phyloP scores from a whole-genome alignment of 1,139 yeast species.

The Kurtzmaniella quercitrusa region DNA sequence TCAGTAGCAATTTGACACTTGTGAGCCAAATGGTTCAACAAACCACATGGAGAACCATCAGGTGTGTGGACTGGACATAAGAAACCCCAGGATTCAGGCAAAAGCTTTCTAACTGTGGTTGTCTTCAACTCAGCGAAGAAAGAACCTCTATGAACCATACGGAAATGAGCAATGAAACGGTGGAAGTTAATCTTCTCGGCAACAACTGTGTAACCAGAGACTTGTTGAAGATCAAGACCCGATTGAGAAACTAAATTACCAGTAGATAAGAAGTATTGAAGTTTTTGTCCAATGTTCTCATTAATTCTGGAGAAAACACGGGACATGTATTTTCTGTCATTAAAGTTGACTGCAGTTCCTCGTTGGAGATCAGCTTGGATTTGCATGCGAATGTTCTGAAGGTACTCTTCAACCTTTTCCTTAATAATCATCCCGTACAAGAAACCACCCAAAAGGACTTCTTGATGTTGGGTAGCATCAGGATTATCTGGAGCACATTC shows the following conservation, averaged over 20 bases:
- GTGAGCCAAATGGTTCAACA: conserved; percentile 93
- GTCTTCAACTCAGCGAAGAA: conserved; percentile 98
- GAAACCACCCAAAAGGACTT: conserved; percentile 92
- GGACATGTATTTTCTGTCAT: conserved; percentile 76
- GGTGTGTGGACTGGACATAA: conserved; percentile 99
- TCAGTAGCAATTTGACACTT: conserved; percentile 84
- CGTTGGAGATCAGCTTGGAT: conserved; percentile 78
- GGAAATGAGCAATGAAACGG: conserved; percentile 92
- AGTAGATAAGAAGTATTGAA: conserved; percentile 91
- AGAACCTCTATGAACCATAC: conserved; percentile 99
- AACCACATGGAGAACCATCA: conserved; percentile 99
- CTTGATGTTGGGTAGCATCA: conserved; percentile 99
- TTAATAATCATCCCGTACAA: conserved; percentile 94
- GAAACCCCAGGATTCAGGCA: conserved; percentile 99
- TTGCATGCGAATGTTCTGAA: conserved; percentile 68
- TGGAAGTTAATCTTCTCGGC: conserved; percentile 97
- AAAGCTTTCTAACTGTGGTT: conserved; percentile 90
- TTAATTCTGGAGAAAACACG: conserved; percentile 77
- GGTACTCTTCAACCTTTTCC: conserved; percentile 92
- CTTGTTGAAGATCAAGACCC: conserved; percentile 97
- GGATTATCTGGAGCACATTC: conserved; percentile 98
- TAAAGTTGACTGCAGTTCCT: conserved; percentile 78
- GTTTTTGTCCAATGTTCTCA: conserved; percentile 91
- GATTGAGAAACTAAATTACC: conserved; percentile 97
- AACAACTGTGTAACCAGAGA: conserved; percentile 96